phyloP scores from a whole-genome alignment of 768 basidiomycete species.

The Psilocybe azurescens region DNA sequence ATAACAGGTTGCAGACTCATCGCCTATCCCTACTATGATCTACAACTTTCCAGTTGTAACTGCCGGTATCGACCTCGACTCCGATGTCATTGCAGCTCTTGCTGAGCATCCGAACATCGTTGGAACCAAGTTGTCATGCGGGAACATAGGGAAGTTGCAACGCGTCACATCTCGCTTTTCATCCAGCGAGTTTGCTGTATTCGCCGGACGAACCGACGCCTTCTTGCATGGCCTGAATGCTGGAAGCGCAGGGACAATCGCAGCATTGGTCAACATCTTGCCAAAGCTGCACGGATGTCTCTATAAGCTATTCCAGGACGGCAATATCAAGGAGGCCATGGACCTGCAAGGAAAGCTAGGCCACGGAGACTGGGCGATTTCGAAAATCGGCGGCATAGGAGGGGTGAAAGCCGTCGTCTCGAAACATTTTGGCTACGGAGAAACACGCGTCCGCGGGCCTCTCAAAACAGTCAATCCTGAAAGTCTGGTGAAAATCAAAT shows the following conservation, averaged over 20 bases:
- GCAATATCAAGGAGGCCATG: conserved; percentile 63
- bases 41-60: conserved; percentile 89
- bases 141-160: conserved; percentile 83
- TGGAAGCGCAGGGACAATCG: conserved; percentile 69
- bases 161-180: conserved; percentile 68
- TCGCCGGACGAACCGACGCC: conserved; percentile 76
- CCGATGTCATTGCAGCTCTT: conserved; percentile 72
- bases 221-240: conserved; percentile 67
- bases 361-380: conserved; percentile 69
- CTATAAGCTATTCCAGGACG: conserved; percentile 54
- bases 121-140: conserved; percentile 86
- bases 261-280: conserved; percentile 63
- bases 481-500: conserved; percentile 40
- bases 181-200: conserved; percentile 64
- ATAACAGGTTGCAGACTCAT: conserved; percentile 65
- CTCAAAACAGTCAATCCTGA: conserved; percentile 46
- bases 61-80: conserved; percentile 84
- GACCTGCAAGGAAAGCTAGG: conserved; percentile 63
- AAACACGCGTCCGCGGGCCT: conserved; percentile 51
- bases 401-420: conserved; percentile 70
- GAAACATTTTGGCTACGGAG: conserved; percentile 69
- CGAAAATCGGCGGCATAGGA: conserved; percentile 68
- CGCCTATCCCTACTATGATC: conserved; percentile 75
- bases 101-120: conserved; percentile 85
- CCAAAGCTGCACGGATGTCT: conserved; percentile 63